phyloP scores from a whole-genome alignment of 2,329 filamentous ascomycete genomes.

The Davidsoniella neocaledoniae region DNA sequence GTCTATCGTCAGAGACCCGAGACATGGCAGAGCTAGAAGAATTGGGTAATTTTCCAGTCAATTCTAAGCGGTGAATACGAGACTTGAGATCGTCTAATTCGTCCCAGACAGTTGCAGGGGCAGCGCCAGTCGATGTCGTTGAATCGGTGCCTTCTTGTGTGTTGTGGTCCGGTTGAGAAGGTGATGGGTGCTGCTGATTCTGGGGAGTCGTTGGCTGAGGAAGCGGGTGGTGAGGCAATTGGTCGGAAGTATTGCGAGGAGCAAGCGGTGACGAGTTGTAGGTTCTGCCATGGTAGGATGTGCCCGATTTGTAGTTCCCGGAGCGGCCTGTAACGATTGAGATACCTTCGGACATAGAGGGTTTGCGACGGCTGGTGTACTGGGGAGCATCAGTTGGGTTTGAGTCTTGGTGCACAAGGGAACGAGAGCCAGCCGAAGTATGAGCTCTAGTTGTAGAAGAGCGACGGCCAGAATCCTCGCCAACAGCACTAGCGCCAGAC shows the following conservation, averaged over 20 bases:
- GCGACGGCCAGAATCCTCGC: conserved; percentile 18
- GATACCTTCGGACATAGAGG: conserved; percentile 33
- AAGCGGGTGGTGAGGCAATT: conserved; percentile 12
- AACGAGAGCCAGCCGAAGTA: conserved; percentile 27
- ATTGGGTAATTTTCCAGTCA: conserved; percentile 72
- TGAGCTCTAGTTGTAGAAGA: conserved; percentile 4
- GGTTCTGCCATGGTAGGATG: conserved; percentile 24
- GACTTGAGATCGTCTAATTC: conserved; percentile 92
- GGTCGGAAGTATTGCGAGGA: conserved; percentile 20
- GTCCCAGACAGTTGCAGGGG: conserved; percentile 91
- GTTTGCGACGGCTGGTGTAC: conserved; percentile 18
- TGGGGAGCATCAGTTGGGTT: conserved; percentile 16
- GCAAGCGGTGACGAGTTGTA: conserved; percentile 47
- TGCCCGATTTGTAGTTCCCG: conserved; percentile 26
- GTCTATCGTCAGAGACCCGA: conserved; percentile 59
- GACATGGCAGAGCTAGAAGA: conserved; percentile 69
- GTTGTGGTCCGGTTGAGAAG: conserved; percentile 20
- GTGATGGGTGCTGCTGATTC: conserved; percentile 17
- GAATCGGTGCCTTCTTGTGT: conserved; percentile 61
- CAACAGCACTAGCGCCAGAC: conserved; percentile 11
- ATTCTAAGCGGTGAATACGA: conserved; percentile 73
- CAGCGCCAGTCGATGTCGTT: conserved; percentile 61
- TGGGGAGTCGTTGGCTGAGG: conserved; percentile 17
- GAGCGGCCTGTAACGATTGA: conserved; percentile 24
- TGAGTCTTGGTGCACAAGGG: conserved; percentile 30